Base-by-base conservation (phyloP, 768 basidiomycete genomes). In the Suillus clintonianus region DNA sequence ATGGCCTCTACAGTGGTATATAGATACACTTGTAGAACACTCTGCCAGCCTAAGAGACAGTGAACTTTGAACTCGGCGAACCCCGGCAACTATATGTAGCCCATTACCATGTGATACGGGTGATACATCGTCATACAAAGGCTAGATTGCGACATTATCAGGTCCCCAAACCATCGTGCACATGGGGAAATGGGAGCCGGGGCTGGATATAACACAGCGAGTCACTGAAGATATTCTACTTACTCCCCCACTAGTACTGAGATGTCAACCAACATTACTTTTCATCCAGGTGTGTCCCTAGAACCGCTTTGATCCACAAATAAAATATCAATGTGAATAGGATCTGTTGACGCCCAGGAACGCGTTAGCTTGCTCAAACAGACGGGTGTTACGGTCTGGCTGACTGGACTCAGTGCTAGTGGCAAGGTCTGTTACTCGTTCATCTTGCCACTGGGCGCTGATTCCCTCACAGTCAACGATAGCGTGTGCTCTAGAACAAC, bases 401-500 rank as follows among this genome's bases (percentile, higher is more conserved):
- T 99, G 64, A 99, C 97, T 8, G 97, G 97, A 7, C 86, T 99
- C 19, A 95, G 94, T 71, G 96, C 92, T 8, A 95, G 92, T 73
- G 96, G 96, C 58, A 98, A 97, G 86, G 95, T 94, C 47, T 60
- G 79, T 59, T 13, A 13, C 37, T 59, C 34, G 19, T 24, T 22
- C 30, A 34, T 36, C 19, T 37, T 39, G 4, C 34, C 8, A 13
- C 32, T 22, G 4, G 36, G 1, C 19, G 13, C 3, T 62, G 36
- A 50, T 47, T 57, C 4, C 60, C 61, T 32, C 9, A 1, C 74
- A 99, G 95, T 98, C 95, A 7, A 99, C 97, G 32, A 93, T 99
- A 68, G 97, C 94, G 6, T 97, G 94, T 70, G 97, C 97, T 24
- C 83, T 99, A 64, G 97, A 99, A 77, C 95, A 97, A 74, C 93